Base-by-base conservation (phyloP, 352 stramenopile genomes). In the Pelagophyceae sp. region DNA sequence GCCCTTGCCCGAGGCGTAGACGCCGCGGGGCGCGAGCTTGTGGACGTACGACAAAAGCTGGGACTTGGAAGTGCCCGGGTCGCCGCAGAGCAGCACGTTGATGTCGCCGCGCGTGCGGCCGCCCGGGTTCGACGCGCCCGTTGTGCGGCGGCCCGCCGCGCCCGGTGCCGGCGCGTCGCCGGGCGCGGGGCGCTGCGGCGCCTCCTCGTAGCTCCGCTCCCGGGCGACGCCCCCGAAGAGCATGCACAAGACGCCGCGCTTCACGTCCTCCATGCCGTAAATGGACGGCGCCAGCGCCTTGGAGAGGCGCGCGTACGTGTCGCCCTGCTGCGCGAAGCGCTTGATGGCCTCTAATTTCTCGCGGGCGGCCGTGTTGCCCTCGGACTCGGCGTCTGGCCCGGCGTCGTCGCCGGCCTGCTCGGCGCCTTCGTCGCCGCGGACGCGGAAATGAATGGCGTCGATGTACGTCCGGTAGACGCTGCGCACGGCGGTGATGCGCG, bases 1-100 rank as follows among this genome's bases (percentile, higher is more conserved):
- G 1, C 96, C 96, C 80, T 99, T 99, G 38, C 96, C 96, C 1
- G 85, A 98, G n/a, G 96, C 99, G 88, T 99, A 99, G 69, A 99
- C 98, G 72, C 95, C 97, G 38, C 96, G 89, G 1, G 95, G 93
- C 20, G 92, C 96, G 15, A 99, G 82, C 70, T 92, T 90, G 86
- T 98, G 92, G 11, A 98, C 94, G 83, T 98, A 98, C 45, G 88
- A 93, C n/a, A 99, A 86, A 61, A 99, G 87, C 83, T 99, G 96
- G 0, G 93, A 98, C 80, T 99, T 99, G 63, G 86, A 96, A 29
- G 94, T 98, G 35, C 95, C 96, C 0, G 96, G 96, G 79, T 99
- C 96, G 76, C 96, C 96, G 80, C 95, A 98, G 17, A 99, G 84
- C 54, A 99, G 82, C 51, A 99, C 92, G 82, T 99, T 99, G 83